Evolutionary conservation across 441 rosid species (phyloP), one percentile per base, ranked within the genome.

Genomic region (Gossypium trilobum): DNA sequence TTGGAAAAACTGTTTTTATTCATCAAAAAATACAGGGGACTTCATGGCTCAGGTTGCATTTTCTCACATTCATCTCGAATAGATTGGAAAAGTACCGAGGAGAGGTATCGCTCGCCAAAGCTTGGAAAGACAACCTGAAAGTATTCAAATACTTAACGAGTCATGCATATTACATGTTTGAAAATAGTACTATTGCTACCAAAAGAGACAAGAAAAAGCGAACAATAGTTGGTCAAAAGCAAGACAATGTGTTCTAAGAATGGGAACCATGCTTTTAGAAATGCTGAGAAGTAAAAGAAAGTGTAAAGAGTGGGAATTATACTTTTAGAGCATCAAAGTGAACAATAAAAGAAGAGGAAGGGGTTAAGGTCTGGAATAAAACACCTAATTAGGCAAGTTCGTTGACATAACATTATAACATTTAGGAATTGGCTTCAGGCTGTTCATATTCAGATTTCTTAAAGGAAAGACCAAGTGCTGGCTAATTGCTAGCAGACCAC

Each of bases 71-170:
- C 97, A 75, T 94, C 95, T 62, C 91, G 83, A 36, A 94, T 92
- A 22, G 97, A 90, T 83, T 88, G 91, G 89, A 94, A 94, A 72
- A 92, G 99, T 71, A 81, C 81, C 0, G 97, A 76, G 1, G 99
- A 90, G 56, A 92, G 89, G 57, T 94, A 92, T 55, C 97, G 87
- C 75, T 94, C 99, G 10, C 99, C 97, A 1, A 92, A 90, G 87
- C 99, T 92, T 1, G 99, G 99, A 57, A 94, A 90, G 68, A 92
- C 95, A 76, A 89, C 99, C 99, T 92, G 85, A 70, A 71, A 33
- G 16, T 25, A 22, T 39, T 14, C 31, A 62, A 48, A 57, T 19
- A 63, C 11, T 6, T 2, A 29, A 39, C 3, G 62, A 14, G 23
- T 67, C 7, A 25, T 13, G 16, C 64, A 59, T 59, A 59, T 67